These are phyloP conservation scores for Keqinozyma sinolaborantium DNA, from an alignment of 1,139 yeast species.

Conservation along the genomic window DNA sequence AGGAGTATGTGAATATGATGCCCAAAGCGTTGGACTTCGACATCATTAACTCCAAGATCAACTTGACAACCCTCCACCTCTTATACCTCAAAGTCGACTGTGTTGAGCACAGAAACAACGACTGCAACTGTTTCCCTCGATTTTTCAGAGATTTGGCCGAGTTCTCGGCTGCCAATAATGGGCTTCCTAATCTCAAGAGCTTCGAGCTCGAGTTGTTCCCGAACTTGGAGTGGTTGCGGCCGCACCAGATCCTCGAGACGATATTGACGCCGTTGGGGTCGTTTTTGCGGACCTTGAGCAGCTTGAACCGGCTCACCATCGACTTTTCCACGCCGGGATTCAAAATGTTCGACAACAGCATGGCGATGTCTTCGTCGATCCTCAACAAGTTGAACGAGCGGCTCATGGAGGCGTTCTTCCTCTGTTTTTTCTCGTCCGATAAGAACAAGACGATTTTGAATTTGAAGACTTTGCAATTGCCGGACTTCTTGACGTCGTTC, in stretches of 20 bases:
- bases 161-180: conserved; percentile 18
- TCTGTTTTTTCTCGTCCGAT: conserved; percentile 19
- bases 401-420: conserved; percentile 35
- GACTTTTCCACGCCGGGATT: conserved; percentile 39
- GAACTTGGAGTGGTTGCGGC: conserved; percentile 37
- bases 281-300: conserved; percentile 22
- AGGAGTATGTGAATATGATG: conserved; percentile 11
- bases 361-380: conserved; percentile 26
- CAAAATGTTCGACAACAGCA: conserved; percentile 34
- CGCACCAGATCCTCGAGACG: conserved; percentile 32
- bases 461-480: conserved; percentile 27
- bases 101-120: conserved; percentile 19
- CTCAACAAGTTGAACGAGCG: conserved; percentile 33
- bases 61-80: conserved; percentile 19
- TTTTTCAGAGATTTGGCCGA: conserved; percentile 27
- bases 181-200: conserved; percentile 28
- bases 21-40: conserved; percentile 22
- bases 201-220: conserved; percentile 34
- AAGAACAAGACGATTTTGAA: conserved; percentile 11
- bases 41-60: conserved; percentile 21
- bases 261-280: conserved; percentile 31
- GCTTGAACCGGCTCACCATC: conserved; percentile 21
- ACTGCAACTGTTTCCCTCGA: conserved; percentile 28
- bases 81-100: conserved; percentile 33
- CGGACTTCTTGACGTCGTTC: conserved; percentile 38